Evolutionary conservation across 768 basidiomycete genomes (phyloP).

Genomic region (Sarcodon sp.): DNA sequence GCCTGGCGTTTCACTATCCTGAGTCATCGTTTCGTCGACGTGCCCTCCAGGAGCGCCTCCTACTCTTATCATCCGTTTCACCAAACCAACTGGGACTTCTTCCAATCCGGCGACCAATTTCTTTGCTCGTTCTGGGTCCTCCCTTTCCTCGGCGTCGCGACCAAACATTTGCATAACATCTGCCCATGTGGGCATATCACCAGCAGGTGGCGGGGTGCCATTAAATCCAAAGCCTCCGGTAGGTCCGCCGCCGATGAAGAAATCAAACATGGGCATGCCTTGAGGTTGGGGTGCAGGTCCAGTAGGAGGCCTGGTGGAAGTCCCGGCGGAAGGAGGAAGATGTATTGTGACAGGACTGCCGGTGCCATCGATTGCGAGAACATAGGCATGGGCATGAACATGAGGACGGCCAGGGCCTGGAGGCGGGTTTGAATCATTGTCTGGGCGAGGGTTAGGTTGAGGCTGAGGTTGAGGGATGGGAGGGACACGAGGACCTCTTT

Average conservation of each 20-base stretch:
- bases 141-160: background rate
- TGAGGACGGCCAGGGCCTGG: background rate
- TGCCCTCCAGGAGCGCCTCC: slow-evolving; percentile 23
- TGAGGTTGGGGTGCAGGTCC: background rate
- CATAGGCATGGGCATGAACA: background rate
- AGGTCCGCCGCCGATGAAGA: background rate
- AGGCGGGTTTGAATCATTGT: background rate
- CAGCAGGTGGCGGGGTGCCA: background rate
- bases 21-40: slow-evolving; percentile 17
- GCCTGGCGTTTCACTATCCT: slow-evolving; percentile 21
- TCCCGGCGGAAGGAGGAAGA: background rate
- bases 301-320: background rate
- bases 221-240: background rate
- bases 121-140: slow-evolving; percentile 59
- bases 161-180: background rate
- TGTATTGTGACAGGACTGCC: background rate
- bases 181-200: background rate
- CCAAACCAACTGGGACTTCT: slow-evolving; percentile 51
- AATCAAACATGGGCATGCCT: background rate
- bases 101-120: slow-evolving; percentile 52
- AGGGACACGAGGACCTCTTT: background rate
- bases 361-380: background rate
- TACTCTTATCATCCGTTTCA: slow-evolving; percentile 48
- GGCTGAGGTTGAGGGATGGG: background rate
- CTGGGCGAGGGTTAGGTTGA: background rate